Evolutionary conservation across 129 eudicot genomes (phyloP).

Genomic region (Chrysanthemum seticuspe): DNA sequence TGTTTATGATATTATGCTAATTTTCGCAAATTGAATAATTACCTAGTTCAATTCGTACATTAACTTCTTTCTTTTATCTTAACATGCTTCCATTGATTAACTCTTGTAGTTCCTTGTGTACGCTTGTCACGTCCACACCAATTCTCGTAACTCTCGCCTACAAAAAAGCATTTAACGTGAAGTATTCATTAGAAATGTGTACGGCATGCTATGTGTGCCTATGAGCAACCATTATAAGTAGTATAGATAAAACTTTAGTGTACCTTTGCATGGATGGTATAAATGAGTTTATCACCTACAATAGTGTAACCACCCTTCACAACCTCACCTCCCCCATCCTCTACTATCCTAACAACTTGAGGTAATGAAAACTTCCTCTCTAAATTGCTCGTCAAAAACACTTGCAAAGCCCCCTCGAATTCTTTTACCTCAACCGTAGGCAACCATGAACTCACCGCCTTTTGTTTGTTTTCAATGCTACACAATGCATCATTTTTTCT

Average conservation of each 20-base stretch:
- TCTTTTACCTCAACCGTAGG: constrained; percentile 40
- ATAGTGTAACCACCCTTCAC: constrained; percentile 25
- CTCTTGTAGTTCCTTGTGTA: constrained; percentile 33
- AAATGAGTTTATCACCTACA: constrained; percentile 37
- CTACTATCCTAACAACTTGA: constrained; percentile 30
- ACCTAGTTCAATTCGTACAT: too few relatives aligned
- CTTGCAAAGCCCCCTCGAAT: constrained; percentile 34
- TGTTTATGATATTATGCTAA: too few relatives aligned
- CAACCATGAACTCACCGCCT: background rate
- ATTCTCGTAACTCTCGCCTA: constrained; percentile 45
- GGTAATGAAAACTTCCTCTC: constrained; percentile 21
- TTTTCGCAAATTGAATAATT: too few relatives aligned
- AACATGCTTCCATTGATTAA: constrained; percentile 11
- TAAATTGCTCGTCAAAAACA: constrained; percentile 26
- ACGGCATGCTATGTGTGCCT: background rate
- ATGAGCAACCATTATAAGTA: background rate
- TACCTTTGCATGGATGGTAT: constrained; percentile 57
- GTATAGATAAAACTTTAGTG: background rate
- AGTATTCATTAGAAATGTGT: background rate
- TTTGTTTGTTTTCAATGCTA: background rate
- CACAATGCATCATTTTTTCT: background rate
- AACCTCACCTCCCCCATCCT: constrained; percentile 53
- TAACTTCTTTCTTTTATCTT: background rate
- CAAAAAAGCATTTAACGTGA: background rate
- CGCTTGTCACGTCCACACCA: constrained; percentile 36